Conservation (phyloP, 208 protist species). For the Leptomonas pyrrhocoris region DNA sequence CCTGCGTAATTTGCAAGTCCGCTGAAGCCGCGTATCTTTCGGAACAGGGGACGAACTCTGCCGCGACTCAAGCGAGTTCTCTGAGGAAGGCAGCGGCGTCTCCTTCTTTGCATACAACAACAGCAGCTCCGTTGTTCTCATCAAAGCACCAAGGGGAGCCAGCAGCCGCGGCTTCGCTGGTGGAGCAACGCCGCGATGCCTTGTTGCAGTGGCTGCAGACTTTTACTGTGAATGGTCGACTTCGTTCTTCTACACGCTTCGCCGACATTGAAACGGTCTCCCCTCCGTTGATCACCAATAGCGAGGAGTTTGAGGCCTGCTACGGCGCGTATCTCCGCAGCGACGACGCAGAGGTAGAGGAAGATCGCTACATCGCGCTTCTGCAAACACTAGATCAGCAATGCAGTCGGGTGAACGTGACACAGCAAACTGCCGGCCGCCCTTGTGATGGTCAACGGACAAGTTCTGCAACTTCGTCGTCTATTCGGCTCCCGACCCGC, state of each 20-base stretch:
- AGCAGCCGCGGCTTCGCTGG: not conserved
- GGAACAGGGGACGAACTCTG: no score
- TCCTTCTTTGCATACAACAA: not conserved
- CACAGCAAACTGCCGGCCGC: not conserved
- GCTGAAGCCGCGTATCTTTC: not conserved
- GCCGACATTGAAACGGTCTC: no score
- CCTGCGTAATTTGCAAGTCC: conserved; percentile 45
- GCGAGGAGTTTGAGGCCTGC: conserved; percentile 1
- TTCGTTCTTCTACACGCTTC: not conserved
- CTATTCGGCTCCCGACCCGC: conserved; percentile 13
- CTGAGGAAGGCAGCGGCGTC: not conserved
- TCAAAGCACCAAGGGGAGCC: not conserved
- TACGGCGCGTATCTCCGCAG: conserved; percentile 22
- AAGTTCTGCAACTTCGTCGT: not conserved
- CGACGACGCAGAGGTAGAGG: not conserved
- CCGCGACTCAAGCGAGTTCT: not conserved
- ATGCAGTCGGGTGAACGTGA: not conserved
- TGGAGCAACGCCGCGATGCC: conserved; percentile 18
- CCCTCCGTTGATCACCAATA: not conserved
- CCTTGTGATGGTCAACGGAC: no score
- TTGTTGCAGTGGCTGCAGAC: conserved; percentile 16
- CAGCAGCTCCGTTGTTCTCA: not conserved
- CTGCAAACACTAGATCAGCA: conserved; percentile 18
- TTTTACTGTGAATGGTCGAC: not conserved
- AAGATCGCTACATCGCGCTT: conserved; percentile 8